Conservation (phyloP, 2,329 filamentous ascomycete species). For the Anthostomella pinea region DNA sequence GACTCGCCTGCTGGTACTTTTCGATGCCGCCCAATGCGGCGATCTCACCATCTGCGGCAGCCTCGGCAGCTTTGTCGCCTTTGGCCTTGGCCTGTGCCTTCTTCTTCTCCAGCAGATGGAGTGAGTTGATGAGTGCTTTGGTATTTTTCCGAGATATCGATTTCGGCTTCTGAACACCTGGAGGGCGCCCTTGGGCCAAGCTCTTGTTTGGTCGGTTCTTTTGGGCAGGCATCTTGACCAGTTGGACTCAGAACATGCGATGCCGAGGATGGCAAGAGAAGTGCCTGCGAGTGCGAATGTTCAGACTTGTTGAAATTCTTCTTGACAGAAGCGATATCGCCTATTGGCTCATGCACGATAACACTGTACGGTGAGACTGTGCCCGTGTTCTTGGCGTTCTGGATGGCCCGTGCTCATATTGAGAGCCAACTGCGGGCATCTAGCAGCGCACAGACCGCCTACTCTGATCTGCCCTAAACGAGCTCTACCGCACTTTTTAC, state of each 20-base stretch:
- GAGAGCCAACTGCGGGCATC: no score
- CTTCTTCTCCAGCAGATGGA: slow-evolving; percentile 64
- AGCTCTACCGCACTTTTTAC: slow-evolving; percentile 17
- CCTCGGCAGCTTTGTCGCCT: slow-evolving; percentile 49
- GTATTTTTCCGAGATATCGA: slow-evolving; percentile 65
- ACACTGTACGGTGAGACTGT: no score
- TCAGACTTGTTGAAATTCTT: no score
- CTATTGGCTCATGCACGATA: no score
- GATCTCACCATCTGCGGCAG: slow-evolving; percentile 51
- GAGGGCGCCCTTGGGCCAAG: slow-evolving; percentile 54
- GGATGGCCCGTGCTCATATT: no score
- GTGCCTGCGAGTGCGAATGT: no score
- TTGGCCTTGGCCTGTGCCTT: slow-evolving; percentile 52
- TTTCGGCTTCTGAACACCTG: slow-evolving; percentile 48
- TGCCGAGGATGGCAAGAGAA: no score
- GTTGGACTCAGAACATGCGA: no score
- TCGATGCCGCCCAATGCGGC: slow-evolving; percentile 58
- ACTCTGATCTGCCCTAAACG: slow-evolving; percentile 14
- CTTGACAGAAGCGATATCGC: no score
- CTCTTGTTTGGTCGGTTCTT: slow-evolving; percentile 46
- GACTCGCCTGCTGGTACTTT: slow-evolving; percentile 64
- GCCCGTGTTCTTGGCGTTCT: no score
- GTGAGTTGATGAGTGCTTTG: slow-evolving; percentile 61
- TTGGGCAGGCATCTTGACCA: slow-evolving; percentile 42
- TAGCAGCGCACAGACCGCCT: neutral